Conservation (phyloP, 148 eudicot species). For the Camellia granthamiana region DNA sequence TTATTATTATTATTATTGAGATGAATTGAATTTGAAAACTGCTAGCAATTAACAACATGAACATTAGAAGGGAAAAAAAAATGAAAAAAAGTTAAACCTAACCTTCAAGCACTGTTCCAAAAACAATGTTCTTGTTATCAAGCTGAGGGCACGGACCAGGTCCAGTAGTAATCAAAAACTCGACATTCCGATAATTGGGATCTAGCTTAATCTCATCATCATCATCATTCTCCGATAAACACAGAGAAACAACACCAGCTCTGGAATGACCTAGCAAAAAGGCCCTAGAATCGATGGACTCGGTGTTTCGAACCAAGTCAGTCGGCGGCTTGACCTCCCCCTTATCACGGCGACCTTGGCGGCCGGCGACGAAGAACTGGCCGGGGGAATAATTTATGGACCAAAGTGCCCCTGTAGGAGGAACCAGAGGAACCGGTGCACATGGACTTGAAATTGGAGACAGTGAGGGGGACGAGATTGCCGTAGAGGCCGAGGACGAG, state of each 20-base stretch:
- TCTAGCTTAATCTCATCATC: slow-evolving; percentile 79
- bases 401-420: slow-evolving; percentile 68
- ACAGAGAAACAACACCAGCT: slow-evolving; percentile 68
- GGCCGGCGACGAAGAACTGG: slow-evolving; percentile 66
- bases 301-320: slow-evolving; percentile 51
- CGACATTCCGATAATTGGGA: slow-evolving; percentile 75
- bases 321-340: slow-evolving; percentile 66
- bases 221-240: slow-evolving; percentile 87
- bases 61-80: no score
- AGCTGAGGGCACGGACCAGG: slow-evolving; percentile 94
- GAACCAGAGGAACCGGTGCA: slow-evolving; percentile 46
- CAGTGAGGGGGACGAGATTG: slow-evolving; percentile 77
- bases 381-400: slow-evolving; percentile 89
- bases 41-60: no score
- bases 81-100: no score
- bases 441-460: slow-evolving; percentile 82
- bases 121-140: slow-evolving; percentile 79
- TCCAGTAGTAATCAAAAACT: slow-evolving; percentile 94
- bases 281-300: slow-evolving; percentile 64
- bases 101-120: slow-evolving; percentile 96
- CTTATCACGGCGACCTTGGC: slow-evolving; percentile 74
- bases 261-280: slow-evolving; percentile 71
- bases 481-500: slow-evolving; percentile 86
- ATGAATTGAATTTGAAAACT: no score
- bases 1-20: no score